A percentile compares a stretch with the other conserved stretches of the same genome.
Conservation (phyloP, 768 basidiomycete genomes). For the Amanita polypyramis region DNA sequence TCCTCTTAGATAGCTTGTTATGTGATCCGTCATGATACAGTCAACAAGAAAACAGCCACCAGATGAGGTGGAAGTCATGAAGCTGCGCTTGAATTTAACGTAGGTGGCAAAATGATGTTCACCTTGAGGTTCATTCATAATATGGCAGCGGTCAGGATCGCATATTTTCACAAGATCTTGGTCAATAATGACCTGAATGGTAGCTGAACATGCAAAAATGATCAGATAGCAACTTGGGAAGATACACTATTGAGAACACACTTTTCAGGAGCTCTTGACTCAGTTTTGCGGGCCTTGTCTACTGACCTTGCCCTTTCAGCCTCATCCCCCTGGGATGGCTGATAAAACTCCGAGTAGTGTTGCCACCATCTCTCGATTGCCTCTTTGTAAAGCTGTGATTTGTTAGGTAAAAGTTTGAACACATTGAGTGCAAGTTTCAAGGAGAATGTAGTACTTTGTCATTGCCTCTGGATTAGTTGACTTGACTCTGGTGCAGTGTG, state of each 20-base stretch:
- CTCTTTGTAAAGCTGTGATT: constrained; percentile 1
- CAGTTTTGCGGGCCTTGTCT: neutral
- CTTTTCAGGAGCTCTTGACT: constrained; percentile 2
- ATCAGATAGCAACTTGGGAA: constrained; percentile 2
- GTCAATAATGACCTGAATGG: neutral
- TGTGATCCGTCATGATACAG: neutral
- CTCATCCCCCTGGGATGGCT: neutral
- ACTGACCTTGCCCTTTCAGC: neutral
- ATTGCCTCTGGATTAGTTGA: neutral
- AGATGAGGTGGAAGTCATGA: neutral
- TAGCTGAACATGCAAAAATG: constrained; percentile 1
- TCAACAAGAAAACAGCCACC: constrained; percentile 1
- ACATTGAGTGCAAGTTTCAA: constrained; percentile 2
- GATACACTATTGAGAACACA: neutral
- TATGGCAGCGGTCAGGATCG: neutral
- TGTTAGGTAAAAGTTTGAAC: constrained; percentile 1
- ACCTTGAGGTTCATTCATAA: neutral
- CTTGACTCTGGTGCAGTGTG: neutral
- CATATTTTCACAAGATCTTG: neutral
- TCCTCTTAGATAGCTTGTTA: neutral
- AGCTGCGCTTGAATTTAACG: too few species aligned
- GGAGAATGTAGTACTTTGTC: neutral
- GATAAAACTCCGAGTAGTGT: neutral
- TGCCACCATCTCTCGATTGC: neutral
- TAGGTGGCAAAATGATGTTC: too few species aligned